Percentiles rank a stretch among this genome's conserved stretches.
Evolutionary conservation across 2,329 filamentous ascomycete species (phyloP).

Genomic region (Arthrinium phaeospermum): DNA sequence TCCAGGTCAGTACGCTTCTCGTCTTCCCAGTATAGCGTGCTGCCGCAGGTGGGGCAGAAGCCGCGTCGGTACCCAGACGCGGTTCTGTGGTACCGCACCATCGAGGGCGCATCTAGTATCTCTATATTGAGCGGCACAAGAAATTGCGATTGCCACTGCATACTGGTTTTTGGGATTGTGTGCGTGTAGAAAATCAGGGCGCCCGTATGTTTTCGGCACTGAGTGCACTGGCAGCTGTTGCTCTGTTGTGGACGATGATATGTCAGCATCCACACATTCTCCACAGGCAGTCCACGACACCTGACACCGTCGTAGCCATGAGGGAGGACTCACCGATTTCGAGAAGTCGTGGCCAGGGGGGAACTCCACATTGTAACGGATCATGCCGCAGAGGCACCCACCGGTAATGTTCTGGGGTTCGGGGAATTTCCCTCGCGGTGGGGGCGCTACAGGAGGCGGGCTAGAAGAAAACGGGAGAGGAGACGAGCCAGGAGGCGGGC

Average conservation of each 20-base stretch:
- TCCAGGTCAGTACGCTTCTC: background rate
- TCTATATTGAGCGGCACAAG: background rate
- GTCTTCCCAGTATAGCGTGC: background rate
- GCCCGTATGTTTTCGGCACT: conserved; percentile 59
- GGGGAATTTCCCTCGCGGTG: no score
- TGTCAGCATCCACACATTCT: background rate
- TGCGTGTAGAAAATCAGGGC: conserved; percentile 51
- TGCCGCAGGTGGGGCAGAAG: conserved; percentile 2
- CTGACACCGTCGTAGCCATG: background rate
- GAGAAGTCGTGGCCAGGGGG: conserved; percentile 51
- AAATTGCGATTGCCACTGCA: conserved; percentile 29
- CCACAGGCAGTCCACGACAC: no score
- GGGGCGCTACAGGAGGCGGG: no score
- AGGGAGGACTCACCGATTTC: conserved; percentile 25
- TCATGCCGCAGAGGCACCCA: conserved; percentile 56
- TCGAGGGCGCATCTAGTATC: no score
- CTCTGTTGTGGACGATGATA: conserved; percentile 40
- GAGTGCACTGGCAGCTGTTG: conserved; percentile 59
- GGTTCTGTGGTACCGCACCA: conserved; percentile 47
- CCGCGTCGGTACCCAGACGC: conserved; percentile 32
- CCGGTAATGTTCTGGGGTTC: conserved; percentile 49
- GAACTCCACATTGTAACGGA: conserved; percentile 56
- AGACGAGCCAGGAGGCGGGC: background rate
- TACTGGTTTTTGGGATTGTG: conserved; percentile 39
- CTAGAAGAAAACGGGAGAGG: background rate